These are phyloP conservation scores for Scolecobasidium constrictum DNA, from an alignment of 2,329 filamentous ascomycete species.

Conservation along the genomic window DNA sequence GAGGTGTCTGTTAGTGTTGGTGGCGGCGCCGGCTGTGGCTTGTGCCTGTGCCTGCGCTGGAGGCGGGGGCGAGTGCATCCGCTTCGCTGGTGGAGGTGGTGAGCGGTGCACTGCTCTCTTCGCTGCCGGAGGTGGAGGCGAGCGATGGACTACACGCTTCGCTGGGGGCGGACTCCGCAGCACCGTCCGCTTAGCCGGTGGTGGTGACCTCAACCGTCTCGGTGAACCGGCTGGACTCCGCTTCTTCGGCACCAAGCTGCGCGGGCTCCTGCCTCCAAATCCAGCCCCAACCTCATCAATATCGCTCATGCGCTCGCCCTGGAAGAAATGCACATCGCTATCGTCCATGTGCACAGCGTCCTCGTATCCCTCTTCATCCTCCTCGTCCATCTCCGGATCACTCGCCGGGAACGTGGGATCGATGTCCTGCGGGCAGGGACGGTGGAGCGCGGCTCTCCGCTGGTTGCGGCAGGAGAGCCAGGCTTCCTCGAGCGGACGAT, in stretches of 20 bases:
- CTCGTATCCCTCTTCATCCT: slow-evolving; percentile 44
- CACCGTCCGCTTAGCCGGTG: slow-evolving; percentile 25
- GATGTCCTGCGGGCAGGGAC: slow-evolving; percentile 84
- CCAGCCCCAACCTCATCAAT: slow-evolving; percentile 28
- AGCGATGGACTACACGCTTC: slow-evolving; percentile 48
- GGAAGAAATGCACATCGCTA: slow-evolving; percentile 57
- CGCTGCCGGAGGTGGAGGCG: slow-evolving; percentile 28
- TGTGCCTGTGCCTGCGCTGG: too few relatives aligned
- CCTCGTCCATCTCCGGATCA: slow-evolving; percentile 74
- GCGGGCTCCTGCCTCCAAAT: slow-evolving; percentile 19
- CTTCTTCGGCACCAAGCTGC: slow-evolving; percentile 16
- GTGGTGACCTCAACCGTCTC: slow-evolving; percentile 47
- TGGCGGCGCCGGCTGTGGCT: slow-evolving; percentile 5
- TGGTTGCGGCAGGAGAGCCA: slow-evolving; percentile 79
- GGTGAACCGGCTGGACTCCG: slow-evolving; percentile 46
- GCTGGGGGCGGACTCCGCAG: slow-evolving; percentile 35
- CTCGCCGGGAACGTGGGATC: slow-evolving; percentile 96
- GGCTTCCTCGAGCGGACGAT: slow-evolving; percentile 84
- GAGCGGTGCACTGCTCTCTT: slow-evolving; percentile 50
- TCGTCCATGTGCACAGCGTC: slow-evolving; percentile 32
- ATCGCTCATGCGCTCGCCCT: slow-evolving; percentile 57
- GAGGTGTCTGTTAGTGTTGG: slow-evolving; percentile 18
- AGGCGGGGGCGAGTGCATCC: slow-evolving; percentile 5
- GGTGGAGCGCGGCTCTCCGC: slow-evolving; percentile 70
- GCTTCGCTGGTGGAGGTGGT: slow-evolving; percentile 48